Percentiles rank a stretch among this genome's conserved stretches.
Conservation (phyloP, 2,329 filamentous ascomycete genomes). For the Didymella glomerata region DNA sequence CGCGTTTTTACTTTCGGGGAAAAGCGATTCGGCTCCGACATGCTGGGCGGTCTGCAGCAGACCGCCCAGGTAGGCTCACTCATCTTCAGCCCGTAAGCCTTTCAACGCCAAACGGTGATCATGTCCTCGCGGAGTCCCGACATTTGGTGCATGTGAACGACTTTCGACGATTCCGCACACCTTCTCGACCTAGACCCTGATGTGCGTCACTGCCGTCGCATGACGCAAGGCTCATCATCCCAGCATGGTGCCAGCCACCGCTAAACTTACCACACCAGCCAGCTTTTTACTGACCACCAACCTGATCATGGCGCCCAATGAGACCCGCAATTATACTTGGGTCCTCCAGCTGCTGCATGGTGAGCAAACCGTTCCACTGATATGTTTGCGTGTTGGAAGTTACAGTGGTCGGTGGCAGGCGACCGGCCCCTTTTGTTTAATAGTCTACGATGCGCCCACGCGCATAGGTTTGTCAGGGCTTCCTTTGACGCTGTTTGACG, state of each 20-base stretch:
- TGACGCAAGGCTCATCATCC: constrained; percentile 28
- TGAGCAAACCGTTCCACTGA: constrained; percentile 30
- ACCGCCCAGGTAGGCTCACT: constrained; percentile 24
- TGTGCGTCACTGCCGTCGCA: constrained; percentile 8
- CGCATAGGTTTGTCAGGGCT: constrained; percentile 23
- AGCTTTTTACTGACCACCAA: constrained; percentile 24
- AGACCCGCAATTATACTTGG: constrained; percentile 22
- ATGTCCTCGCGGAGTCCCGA: constrained; percentile 9
- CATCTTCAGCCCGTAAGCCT: constrained; percentile 28
- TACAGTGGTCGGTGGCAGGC: constrained; percentile 29
- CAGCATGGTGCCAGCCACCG: constrained; percentile 17
- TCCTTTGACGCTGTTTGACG: constrained; percentile 24
- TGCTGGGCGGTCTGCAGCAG: constrained; percentile 14
- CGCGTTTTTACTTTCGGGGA: not conserved
- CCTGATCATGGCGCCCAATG: constrained; percentile 28
- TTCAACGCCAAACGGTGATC: constrained; percentile 15
- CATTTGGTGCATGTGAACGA: constrained; percentile 13
- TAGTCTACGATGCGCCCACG: constrained; percentile 29
- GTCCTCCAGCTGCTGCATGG: constrained; percentile 23
- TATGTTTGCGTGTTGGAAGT: constrained; percentile 23
- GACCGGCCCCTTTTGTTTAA: constrained; percentile 33
- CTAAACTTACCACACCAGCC: constrained; percentile 26
- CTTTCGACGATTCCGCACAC: constrained; percentile 15
- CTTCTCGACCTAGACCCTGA: constrained; percentile 5
- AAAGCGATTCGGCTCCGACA: constrained; percentile 4